These are phyloP conservation scores for Aspergillus mulundensis DNA, from an alignment of 495 filamentous ascomycete species.

Conservation along the genomic window DNA sequence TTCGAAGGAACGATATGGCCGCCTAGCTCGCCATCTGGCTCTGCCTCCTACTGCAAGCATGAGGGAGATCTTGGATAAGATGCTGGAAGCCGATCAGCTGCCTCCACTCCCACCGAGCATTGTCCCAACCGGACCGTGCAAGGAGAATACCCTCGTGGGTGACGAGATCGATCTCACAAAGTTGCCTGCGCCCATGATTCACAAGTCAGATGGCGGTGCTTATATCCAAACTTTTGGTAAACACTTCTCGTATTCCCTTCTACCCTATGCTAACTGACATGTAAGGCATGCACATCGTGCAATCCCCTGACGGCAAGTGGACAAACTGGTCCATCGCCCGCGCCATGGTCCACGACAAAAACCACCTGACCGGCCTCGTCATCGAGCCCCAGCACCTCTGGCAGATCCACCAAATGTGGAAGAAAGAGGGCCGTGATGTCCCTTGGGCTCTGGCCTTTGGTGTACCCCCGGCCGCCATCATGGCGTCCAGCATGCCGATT, in stretches of 20 bases:
- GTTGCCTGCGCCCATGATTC: slow-evolving; percentile 31
- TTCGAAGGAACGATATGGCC: slow-evolving; percentile 21
- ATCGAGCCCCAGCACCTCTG: slow-evolving; percentile 33
- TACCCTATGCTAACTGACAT: not conserved
- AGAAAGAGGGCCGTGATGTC: slow-evolving; percentile 28
- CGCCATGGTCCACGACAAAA: slow-evolving; percentile 34
- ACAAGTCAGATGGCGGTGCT: slow-evolving; percentile 35
- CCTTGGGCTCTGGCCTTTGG: slow-evolving; percentile 36
- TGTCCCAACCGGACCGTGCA: slow-evolving; percentile 28
- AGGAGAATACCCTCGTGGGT: slow-evolving; percentile 27
- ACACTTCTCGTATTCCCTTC: not conserved
- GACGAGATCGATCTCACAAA: slow-evolving; percentile 32
- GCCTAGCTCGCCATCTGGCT: slow-evolving; percentile 28
- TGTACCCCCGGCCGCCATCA: slow-evolving; percentile 38
- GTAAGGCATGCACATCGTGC: slow-evolving; percentile 36
- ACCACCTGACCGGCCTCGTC: slow-evolving; percentile 24
- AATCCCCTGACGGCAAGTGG: slow-evolving; percentile 32
- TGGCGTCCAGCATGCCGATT: slow-evolving; percentile 35
- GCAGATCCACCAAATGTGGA: slow-evolving; percentile 35
- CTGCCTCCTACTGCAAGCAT: slow-evolving; percentile 26
- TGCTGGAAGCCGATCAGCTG: slow-evolving; percentile 18
- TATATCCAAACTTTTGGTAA: slow-evolving; percentile 31
- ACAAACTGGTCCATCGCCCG: slow-evolving; percentile 41
- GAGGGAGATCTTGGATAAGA: slow-evolving; percentile 28
- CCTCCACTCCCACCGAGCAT: slow-evolving; percentile 24